Percentiles rank a stretch among this genome's conserved stretches.
These are phyloP conservation scores for Vigna radiata DNA, from an alignment of 306 rosid species.

Conservation along the genomic window DNA sequence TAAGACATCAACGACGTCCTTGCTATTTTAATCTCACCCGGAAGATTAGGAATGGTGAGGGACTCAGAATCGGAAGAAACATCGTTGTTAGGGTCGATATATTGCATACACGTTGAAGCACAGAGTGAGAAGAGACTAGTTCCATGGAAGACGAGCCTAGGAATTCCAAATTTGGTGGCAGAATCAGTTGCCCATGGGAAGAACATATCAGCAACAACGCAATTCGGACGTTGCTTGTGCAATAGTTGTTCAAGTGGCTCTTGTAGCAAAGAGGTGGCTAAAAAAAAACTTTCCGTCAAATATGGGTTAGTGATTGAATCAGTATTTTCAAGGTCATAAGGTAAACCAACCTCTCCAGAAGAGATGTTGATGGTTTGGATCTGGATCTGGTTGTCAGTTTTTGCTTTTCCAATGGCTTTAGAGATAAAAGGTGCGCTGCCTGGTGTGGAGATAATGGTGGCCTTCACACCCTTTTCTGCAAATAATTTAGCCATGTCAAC, in stretches of 20 bases:
- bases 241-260: slow-evolving; percentile 43
- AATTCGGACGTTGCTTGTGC: slow-evolving; percentile 16
- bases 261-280: slow-evolving; percentile 26
- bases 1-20: background rate
- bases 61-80: slow-evolving; percentile 49
- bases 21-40: slow-evolving; percentile 47
- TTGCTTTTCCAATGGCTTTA: slow-evolving; percentile 32
- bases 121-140: slow-evolving; percentile 42
- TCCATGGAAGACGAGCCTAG: slow-evolving; percentile 50
- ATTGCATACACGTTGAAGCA: background rate
- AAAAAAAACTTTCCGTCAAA: background rate
- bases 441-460: slow-evolving; percentile 62
- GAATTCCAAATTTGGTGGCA: slow-evolving; percentile 39
- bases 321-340: slow-evolving; percentile 40
- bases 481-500: slow-evolving; percentile 54
- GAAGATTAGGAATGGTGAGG: slow-evolving; percentile 53
- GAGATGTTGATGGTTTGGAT: slow-evolving; percentile 44
- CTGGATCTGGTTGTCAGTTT: background rate
- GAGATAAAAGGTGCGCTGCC: slow-evolving; percentile 41
- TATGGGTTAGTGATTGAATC: slow-evolving; percentile 23
- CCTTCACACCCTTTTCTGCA: slow-evolving; percentile 31
- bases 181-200: slow-evolving; percentile 45
- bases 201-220: slow-evolving; percentile 41
- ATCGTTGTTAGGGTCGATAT: slow-evolving; percentile 38
- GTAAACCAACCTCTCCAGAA: slow-evolving; percentile 33